These are phyloP conservation scores for Podaxis mareebaensis DNA, from an alignment of 768 basidiomycete species.

Conservation along the genomic window DNA sequence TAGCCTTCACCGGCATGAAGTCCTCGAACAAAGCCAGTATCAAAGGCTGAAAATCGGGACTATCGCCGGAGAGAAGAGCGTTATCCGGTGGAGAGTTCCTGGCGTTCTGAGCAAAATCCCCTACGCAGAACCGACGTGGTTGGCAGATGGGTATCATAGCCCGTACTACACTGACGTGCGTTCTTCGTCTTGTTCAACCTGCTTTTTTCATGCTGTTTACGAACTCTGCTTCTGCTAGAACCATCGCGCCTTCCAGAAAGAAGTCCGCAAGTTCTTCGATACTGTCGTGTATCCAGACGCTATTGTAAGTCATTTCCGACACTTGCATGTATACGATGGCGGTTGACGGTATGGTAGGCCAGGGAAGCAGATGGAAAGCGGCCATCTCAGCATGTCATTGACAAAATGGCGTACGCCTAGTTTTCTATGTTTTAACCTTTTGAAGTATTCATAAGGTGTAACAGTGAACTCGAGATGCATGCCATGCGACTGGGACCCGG, in stretches of 20 bases:
- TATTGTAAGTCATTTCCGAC: slow-evolving; percentile 17
- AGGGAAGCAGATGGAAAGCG: slow-evolving; percentile 89
- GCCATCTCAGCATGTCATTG: slow-evolving; percentile 74
- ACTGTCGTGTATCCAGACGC: slow-evolving; percentile 59
- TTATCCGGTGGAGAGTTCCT: slow-evolving; percentile 45
- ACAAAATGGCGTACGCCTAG: slow-evolving; percentile 82
- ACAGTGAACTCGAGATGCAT: slow-evolving; percentile 68
- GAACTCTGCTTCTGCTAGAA: slow-evolving; percentile 32
- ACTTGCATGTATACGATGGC: background rate
- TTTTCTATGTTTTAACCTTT: slow-evolving; percentile 52
- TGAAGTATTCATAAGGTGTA: slow-evolving; percentile 24
- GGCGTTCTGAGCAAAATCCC: slow-evolving; percentile 77
- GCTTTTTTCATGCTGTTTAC: slow-evolving; percentile 22
- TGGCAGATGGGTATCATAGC: slow-evolving; percentile 65
- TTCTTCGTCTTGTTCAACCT: slow-evolving; percentile 29
- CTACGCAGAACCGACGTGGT: slow-evolving; percentile 88
- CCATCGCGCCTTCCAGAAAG: slow-evolving; percentile 60
- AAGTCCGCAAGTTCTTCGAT: slow-evolving; percentile 70
- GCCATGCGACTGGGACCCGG: slow-evolving; percentile 96
- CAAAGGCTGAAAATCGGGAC: slow-evolving; percentile 73
- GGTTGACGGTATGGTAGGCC: slow-evolving; percentile 16
- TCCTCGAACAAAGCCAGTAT: slow-evolving; percentile 76
- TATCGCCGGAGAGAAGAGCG: slow-evolving; percentile 60
- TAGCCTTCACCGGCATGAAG: slow-evolving; percentile 84
- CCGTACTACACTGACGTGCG: slow-evolving; percentile 75